These are phyloP conservation scores for Aspergillaceae sp. DNA, from an alignment of 2,329 filamentous ascomycete genomes.

Conservation along the genomic window DNA sequence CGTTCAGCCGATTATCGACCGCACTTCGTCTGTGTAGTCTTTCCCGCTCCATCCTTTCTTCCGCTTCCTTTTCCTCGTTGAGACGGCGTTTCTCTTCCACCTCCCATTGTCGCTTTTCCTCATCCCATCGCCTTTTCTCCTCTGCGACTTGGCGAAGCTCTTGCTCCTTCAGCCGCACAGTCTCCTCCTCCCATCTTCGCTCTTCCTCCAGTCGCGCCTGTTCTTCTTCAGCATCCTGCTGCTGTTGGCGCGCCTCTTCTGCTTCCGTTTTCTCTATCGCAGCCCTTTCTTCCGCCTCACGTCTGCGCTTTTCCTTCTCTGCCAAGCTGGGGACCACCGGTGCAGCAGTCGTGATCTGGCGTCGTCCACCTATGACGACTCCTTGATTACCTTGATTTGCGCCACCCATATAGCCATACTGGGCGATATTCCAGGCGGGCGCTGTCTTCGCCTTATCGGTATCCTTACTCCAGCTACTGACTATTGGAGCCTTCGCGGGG, in stretches of 20 bases:
- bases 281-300: conserved; percentile 49
- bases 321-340: conserved; percentile 72
- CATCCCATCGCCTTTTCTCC: conserved; percentile 40
- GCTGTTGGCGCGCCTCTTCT: conserved; percentile 39
- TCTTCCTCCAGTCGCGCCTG: conserved; percentile 38
- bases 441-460: conserved; percentile 70
- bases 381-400: conserved; percentile 93
- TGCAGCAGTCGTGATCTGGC: conserved; percentile 80
- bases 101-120: conserved; percentile 61
- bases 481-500: conserved; percentile 52
- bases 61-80: conserved; percentile 64
- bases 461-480: conserved; percentile 87
- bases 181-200: conserved; percentile 41
- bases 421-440: conserved; percentile 96
- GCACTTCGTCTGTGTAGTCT: conserved; percentile 51
- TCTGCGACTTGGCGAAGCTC: conserved; percentile 37
- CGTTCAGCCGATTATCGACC: conserved; percentile 62
- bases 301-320: conserved; percentile 68
- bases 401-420: conserved; percentile 97
- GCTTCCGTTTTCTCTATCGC: conserved; percentile 45
- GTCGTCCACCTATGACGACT: conserved; percentile 79
- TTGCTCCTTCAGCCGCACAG: conserved; percentile 43
- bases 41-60: conserved; percentile 59
- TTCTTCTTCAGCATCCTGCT: conserved; percentile 44
- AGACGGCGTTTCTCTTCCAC: conserved; percentile 63